Evolutionary conservation across 1,284 basidiomycete species (phyloP).

Genomic region (Irpex lacteus): DNA sequence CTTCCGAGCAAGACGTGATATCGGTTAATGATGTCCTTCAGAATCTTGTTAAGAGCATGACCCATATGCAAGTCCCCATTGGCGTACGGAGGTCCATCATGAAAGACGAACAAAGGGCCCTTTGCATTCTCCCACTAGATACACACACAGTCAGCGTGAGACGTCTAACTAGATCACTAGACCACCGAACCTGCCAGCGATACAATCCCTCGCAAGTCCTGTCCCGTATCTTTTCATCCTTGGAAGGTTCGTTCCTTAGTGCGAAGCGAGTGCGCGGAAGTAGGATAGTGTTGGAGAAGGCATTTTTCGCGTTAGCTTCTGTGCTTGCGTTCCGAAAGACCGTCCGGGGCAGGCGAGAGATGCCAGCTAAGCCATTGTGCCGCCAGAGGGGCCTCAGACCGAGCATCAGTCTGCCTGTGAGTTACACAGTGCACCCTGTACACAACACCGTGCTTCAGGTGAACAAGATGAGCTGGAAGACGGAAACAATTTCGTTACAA

Average conservation of each 20-base stretch:
- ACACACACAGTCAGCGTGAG: neutral
- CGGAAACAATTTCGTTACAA: neutral
- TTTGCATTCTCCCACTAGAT: slow-evolving; percentile 61
- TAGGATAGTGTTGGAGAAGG: slow-evolving; percentile 69
- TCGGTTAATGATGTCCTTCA: slow-evolving; percentile 96
- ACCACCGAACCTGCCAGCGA: slow-evolving; percentile 73
- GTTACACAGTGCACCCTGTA: neutral
- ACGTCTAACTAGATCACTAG: neutral
- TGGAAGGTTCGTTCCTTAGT: slow-evolving; percentile 68
- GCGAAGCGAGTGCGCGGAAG: slow-evolving; percentile 87
- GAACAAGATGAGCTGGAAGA: neutral
- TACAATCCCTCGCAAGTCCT: slow-evolving; percentile 82
- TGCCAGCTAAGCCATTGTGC: neutral
- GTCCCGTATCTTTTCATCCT: slow-evolving; percentile 60
- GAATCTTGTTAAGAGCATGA: slow-evolving; percentile 94
- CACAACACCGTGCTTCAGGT: neutral
- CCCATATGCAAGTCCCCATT: slow-evolving; percentile 97
- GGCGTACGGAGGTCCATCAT: slow-evolving; percentile 98
- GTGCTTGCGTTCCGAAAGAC: neutral
- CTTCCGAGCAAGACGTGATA: slow-evolving; percentile 81
- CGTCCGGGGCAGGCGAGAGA: neutral
- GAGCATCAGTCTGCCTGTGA: neutral
- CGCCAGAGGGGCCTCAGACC: neutral
- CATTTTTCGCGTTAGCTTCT: slow-evolving; percentile 16
- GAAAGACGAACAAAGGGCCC: slow-evolving; percentile 78